These are phyloP conservation scores for Scheffersomyces lignicola DNA, from an alignment of 1,139 yeast species.

Conservation along the genomic window DNA sequence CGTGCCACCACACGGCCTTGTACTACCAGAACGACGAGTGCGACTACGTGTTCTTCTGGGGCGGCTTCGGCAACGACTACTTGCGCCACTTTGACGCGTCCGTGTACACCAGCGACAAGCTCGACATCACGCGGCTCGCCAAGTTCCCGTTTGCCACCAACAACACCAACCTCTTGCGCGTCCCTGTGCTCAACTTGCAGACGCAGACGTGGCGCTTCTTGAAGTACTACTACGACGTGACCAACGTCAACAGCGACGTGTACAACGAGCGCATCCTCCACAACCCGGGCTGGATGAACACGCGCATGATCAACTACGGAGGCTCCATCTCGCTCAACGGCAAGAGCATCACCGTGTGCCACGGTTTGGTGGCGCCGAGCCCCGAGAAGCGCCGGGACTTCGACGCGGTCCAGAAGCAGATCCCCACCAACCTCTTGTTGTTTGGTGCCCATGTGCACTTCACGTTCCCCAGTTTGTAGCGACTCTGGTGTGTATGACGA, in stretches of 20 bases:
- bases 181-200: conserved; percentile 38
- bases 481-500: no score
- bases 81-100: conserved; percentile 31
- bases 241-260: conserved; percentile 22
- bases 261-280: conserved; percentile 23
- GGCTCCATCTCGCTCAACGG: conserved; percentile 38
- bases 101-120: conserved; percentile 33
- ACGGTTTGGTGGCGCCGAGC: conserved; percentile 34
- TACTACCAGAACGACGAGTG: conserved; percentile 36
- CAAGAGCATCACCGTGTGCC: conserved; percentile 37
- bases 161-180: conserved; percentile 31
- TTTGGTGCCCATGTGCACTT: conserved; percentile 42
- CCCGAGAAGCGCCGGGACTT: conserved; percentile 33
- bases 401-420: conserved; percentile 18
- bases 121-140: conserved; percentile 37
- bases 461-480: conserved; percentile 36
- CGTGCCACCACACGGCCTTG: conserved; percentile 45
- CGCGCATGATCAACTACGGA: conserved; percentile 32
- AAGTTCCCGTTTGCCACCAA: conserved; percentile 30
- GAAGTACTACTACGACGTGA: conserved; percentile 34
- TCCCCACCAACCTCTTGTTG: conserved; percentile 24
- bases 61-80: conserved; percentile 42
- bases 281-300: conserved; percentile 26
- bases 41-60: conserved; percentile 40
- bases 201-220: conserved; percentile 47